phyloP scores from a whole-genome alignment of 2,329 filamentous ascomycete species.

The Thielaviopsis populi region DNA sequence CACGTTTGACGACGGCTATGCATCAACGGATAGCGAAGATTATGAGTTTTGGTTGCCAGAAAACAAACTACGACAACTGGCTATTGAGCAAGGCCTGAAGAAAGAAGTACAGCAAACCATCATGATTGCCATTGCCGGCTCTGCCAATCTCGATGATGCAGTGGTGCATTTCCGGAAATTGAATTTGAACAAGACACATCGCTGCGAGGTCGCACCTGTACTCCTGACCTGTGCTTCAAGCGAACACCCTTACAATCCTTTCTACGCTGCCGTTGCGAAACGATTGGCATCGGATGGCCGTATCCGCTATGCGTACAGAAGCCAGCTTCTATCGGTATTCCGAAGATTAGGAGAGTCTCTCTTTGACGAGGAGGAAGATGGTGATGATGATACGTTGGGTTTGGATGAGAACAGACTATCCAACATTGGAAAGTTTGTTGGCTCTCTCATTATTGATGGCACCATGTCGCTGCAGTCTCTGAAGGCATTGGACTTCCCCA shows the following conservation, averaged over 20 bases:
- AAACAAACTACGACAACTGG: conserved; percentile 46
- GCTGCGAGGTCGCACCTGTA: conserved; percentile 74
- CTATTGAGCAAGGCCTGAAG: conserved; percentile 69
- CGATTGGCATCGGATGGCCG: conserved; percentile 61
- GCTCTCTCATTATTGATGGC: conserved; percentile 33
- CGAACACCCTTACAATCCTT: conserved; percentile 77
- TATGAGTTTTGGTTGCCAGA: conserved; percentile 45
- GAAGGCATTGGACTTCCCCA: conserved; percentile 63
- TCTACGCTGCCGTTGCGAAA: conserved; percentile 74
- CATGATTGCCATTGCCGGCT: conserved; percentile 79
- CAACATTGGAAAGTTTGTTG: conserved; percentile 41
- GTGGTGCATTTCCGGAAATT: conserved; percentile 67
- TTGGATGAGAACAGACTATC: conserved; percentile 36
- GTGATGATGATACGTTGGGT: conserved; percentile 32
- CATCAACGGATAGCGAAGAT: conserved; percentile 30
- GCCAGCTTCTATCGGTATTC: conserved; percentile 74
- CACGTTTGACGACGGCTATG: conserved; percentile 16
- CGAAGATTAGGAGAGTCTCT: conserved; percentile 69
- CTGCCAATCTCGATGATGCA: conserved; percentile 70
- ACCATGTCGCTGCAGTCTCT: conserved; percentile 35
- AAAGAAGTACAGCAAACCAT: conserved; percentile 79
- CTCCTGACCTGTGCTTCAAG: conserved; percentile 74
- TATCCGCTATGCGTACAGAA: conserved; percentile 73
- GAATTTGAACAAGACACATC: conserved; percentile 69
- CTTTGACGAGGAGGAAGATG: conserved; percentile 49